These are phyloP conservation scores for Yarrowia hollandica DNA, from an alignment of 805 yeast species.

Conservation along the genomic window DNA sequence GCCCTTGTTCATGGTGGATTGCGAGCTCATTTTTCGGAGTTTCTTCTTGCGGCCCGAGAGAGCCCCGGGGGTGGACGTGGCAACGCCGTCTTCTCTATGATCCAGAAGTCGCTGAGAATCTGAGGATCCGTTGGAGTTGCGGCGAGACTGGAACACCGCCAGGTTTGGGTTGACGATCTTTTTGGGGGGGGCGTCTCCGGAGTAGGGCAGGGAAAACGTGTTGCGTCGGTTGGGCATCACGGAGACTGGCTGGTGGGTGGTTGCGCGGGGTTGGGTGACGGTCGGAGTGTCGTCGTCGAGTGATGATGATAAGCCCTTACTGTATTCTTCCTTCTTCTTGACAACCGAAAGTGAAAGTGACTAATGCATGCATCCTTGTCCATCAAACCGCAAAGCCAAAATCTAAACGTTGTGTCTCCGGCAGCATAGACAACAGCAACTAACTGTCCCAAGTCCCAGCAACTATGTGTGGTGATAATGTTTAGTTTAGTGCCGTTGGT, in stretches of 20 bases:
- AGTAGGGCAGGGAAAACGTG: constrained; percentile 24
- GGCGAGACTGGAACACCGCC: constrained; percentile 14
- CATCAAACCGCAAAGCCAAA: constrained; percentile 16
- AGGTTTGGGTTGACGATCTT: constrained; percentile 21
- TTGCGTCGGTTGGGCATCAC: constrained; percentile 22
- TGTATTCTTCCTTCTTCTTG: background rate
- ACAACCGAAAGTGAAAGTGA: background rate
- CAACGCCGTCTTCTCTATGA: constrained; percentile 9
- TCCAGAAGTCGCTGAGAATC: constrained; percentile 25
- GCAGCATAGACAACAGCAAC: too few species aligned
- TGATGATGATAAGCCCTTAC: too few species aligned
- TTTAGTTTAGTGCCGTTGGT: constrained; percentile 9
- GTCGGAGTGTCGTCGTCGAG: too few species aligned
- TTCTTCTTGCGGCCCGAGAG: constrained; percentile 12
- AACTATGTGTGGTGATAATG: constrained; percentile 13
- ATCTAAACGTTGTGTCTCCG: too few species aligned
- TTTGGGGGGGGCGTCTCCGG: constrained; percentile 17
- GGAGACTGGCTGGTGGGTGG: too few species aligned
- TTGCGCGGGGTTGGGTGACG: too few species aligned
- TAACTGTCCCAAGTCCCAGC: too few species aligned
- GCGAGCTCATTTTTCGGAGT: constrained; percentile 1
- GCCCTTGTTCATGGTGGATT: background rate
- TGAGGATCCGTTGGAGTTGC: constrained; percentile 21
- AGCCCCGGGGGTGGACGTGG: constrained; percentile 2
- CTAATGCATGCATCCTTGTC: constrained; percentile 14